These are phyloP conservation scores for Avena eriantha DNA, from an alignment of 176 grass and related monocot genomes.

Conservation along the genomic window DNA sequence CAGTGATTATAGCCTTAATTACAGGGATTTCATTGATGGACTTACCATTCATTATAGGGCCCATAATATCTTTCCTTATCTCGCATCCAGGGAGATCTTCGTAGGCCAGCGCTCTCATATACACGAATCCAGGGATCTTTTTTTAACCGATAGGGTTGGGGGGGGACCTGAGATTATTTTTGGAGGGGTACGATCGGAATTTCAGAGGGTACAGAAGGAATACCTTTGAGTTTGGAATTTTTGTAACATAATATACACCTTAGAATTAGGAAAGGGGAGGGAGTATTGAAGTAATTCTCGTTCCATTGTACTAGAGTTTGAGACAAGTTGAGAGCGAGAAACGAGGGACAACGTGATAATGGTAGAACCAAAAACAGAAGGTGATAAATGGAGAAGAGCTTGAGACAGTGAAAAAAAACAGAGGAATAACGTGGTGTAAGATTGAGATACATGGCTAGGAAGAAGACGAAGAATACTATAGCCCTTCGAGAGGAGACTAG, in stretches of 20 bases:
- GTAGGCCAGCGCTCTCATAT: too few relatives aligned
- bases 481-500: not conserved
- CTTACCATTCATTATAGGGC: not conserved
- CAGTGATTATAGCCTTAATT: not conserved
- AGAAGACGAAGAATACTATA: not conserved
- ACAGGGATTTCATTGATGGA: not conserved
- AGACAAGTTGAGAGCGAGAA: not conserved
- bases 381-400: not conserved
- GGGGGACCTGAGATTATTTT: not conserved
- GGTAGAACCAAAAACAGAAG: not conserved
- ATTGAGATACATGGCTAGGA: conserved; percentile 14
- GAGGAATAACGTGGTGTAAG: not conserved
- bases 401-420: not conserved
- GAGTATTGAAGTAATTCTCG: not conserved
- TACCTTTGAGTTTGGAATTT: not conserved
- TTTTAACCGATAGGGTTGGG: too few relatives aligned
- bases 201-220: not conserved
- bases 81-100: not conserved
- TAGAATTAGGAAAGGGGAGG: not conserved
- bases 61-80: not conserved
- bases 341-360: not conserved
- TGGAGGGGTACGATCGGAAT: not conserved
- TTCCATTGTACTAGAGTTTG: not conserved
- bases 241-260: not conserved
- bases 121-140: too few relatives aligned